Evolutionary conservation across 257 asterid species (phyloP), one percentile per base, ranked within the genome.

Genomic region (Nicotiana attenuata): DNA sequence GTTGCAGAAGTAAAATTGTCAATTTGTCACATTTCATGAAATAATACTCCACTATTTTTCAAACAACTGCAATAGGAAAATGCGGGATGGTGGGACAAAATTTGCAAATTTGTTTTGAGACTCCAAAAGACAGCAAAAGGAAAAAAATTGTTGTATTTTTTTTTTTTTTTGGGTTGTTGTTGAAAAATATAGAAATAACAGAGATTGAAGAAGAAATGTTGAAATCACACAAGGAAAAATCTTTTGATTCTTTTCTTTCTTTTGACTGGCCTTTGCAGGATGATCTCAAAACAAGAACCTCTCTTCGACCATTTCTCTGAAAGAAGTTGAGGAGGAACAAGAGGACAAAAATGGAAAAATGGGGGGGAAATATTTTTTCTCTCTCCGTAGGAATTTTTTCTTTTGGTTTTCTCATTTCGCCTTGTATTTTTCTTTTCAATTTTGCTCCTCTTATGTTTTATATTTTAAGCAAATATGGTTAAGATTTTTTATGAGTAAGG

Each of bases 201-300:
- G 35, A 24, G 71, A 50, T 45, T 45, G 26, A 65, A 41, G 77
- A 47, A 47, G 64, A 52, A 80, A 80, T 33, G 7, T 41, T 71
- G 69, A 35, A 78, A 57, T 78, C 41, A 59, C 80, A 50, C 28
- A 65, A 65, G 57, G 71, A 78, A 75, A 66, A 56, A 77, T 63
- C 24, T 20, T 28, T 52, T 17, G 22, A 45, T 24, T n/a, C 22
- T 75, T 55, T 76, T 38, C 47, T 64, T 57, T 81, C 85, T 88
- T 85, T 87, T 87, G 91, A 89, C 92, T 87, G 91, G 95, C 93
- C 91, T 88, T 90, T 86, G 83, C 88, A 89, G 93, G 91, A 89
- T 92, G 97, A 91, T 93, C 96, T 93, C 93, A 94, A 96, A 92
- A 93, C 88, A 87, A 82, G 87, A 86, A 85, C 83, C 82, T 88